Conservation (phyloP, 495 filamentous ascomycete genomes). For the Chlorociboria aeruginascens region DNA sequence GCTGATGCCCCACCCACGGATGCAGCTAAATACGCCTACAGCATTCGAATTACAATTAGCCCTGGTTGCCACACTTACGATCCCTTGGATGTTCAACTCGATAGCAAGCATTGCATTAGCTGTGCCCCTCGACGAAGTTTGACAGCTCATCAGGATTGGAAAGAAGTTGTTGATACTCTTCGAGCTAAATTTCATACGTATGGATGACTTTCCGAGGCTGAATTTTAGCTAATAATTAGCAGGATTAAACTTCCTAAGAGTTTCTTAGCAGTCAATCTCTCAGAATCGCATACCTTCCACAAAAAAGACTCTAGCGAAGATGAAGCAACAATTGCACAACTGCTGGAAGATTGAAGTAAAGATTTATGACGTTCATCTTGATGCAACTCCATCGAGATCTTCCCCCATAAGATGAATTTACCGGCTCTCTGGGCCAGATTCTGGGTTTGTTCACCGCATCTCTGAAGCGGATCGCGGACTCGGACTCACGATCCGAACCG, state of each 20-base stretch:
- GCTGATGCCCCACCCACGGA: conserved; percentile 23
- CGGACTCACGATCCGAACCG: too few species aligned
- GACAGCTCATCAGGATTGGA: conserved; percentile 91
- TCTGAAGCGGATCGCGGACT: too few species aligned
- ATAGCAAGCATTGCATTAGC: conserved; percentile 89
- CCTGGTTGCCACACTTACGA: conserved; percentile 95
- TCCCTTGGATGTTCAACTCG: conserved; percentile 87
- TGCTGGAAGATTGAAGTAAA: too few species aligned
- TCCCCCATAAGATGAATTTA: too few species aligned
- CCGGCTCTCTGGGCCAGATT: too few species aligned
- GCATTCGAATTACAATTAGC: conserved; percentile 88
- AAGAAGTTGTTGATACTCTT: conserved; percentile 84
- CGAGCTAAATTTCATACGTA: conserved; percentile 90
- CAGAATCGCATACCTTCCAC: conserved; percentile 50
- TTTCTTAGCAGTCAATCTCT: conserved; percentile 86
- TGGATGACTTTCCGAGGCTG: conserved; percentile 22
- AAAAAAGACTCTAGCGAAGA: conserved; percentile 21
- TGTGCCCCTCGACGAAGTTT: conserved; percentile 80
- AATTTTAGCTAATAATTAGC: conserved; percentile 3
- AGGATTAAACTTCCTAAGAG: conserved; percentile 91
- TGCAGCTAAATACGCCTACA: conserved; percentile 60
- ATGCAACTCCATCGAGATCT: too few species aligned
- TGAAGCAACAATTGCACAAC: background rate
- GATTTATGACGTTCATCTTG: too few species aligned
- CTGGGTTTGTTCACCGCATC: too few species aligned